Evolutionary conservation across 148 eudicot genomes (phyloP).

Genomic region (Hydrangea macrophylla): DNA sequence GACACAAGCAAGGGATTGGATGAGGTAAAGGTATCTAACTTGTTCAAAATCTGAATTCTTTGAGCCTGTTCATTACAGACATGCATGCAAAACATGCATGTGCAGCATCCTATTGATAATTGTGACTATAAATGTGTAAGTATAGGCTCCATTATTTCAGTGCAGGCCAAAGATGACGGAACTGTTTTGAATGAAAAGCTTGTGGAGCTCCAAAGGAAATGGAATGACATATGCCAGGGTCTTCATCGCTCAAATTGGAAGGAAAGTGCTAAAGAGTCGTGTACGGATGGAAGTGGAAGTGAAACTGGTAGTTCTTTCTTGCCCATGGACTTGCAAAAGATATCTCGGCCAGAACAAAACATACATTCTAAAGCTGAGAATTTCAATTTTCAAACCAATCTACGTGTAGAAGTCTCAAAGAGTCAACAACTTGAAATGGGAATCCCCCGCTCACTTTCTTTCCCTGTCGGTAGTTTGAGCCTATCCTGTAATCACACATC

Average conservation of each 20-base stretch:
- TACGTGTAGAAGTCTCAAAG: slow-evolving; percentile 19
- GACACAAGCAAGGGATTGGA: slow-evolving; percentile 40
- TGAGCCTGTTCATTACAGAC: background rate
- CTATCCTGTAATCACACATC: no score
- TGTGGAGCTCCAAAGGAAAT: slow-evolving; percentile 55
- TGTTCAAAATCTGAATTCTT: slow-evolving; percentile 13
- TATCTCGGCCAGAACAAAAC: slow-evolving; percentile 11
- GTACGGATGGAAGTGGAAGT: slow-evolving; percentile 31
- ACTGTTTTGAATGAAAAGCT: slow-evolving; percentile 36
- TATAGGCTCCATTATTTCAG: slow-evolving; percentile 41
- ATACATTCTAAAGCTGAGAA: slow-evolving; percentile 15
- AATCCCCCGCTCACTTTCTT: no score
- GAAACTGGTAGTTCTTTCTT: slow-evolving; percentile 31
- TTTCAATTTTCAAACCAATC: slow-evolving; percentile 19
- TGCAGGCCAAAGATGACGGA: slow-evolving; percentile 73
- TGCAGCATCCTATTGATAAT: background rate
- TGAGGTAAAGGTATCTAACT: slow-evolving; percentile 49
- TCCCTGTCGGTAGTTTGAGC: no score
- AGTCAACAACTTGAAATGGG: slow-evolving; percentile 12
- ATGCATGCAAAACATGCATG: background rate
- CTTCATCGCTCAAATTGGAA: slow-evolving; percentile 50
- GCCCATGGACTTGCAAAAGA: slow-evolving; percentile 24
- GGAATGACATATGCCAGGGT: slow-evolving; percentile 71
- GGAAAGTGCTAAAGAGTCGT: slow-evolving; percentile 29
- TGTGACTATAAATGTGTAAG: slow-evolving; percentile 20